Base-by-base conservation (phyloP, 352 stramenopile species). In the Pythium biforme region DNA sequence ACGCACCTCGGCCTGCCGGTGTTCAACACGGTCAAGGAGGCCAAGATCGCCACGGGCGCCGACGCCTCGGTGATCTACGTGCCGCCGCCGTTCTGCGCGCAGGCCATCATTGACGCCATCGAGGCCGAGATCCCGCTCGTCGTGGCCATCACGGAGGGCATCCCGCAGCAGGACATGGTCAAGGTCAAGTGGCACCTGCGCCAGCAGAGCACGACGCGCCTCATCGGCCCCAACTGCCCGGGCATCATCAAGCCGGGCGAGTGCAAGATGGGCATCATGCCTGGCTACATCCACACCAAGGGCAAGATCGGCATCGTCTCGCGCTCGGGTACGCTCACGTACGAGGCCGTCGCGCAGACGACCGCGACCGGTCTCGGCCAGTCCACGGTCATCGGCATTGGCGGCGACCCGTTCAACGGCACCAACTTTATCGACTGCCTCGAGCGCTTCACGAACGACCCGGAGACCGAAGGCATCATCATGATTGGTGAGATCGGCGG, bases 211-310 rank as follows among this genome's bases (percentile, higher is more conserved):
- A 94, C 79, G 40, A 99, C 97, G 56, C 87, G 98, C 45, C 85
- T 99, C 33, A 99, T 99, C 69, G 98, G 98, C 37, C 98, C 98
- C 46, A 99, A 99, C 87, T 99, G 98, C 86, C 98, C 98, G 33
- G 98, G 98, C 66, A 99, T 99, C 72, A 99, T 99, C 88, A 99
- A 99, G 84, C 97, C 98, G 0, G 96, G 96, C 48, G 98, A 99
- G 83, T 99, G 96, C 76, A 99, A 99, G 81, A 99, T 99, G 83
- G 97, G 98, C 59, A 99, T 99, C 81, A 99, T 99, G 97, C 98
- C 98, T 56, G 98, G 97, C 54, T 99, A 99, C 87, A 99, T 99
- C 82, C 97, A 99, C 80, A 88, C 86, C 71, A 86, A 87, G 62
- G 97, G 98, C 53, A 99, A 98, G 79, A 98, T 99, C 71, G 98